Evolutionary conservation across 805 yeast species (phyloP).

Genomic region (Lachancea lanzarotensis): DNA sequence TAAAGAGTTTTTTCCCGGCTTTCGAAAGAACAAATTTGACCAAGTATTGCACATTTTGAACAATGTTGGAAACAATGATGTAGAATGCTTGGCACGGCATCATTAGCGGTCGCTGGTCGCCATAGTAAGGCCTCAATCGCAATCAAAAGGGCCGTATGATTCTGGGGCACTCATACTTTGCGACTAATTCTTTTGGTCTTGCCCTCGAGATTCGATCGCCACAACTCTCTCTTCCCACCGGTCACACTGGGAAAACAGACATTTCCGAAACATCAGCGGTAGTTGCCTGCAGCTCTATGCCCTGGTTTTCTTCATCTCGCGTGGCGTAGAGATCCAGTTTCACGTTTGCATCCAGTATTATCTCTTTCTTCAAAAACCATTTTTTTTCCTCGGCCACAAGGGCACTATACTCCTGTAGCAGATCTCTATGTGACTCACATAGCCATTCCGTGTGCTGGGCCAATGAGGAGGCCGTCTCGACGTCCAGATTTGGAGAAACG

Average conservation of each 20-base stretch:
- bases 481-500: neutral
- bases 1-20: no score
- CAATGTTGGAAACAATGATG: no score
- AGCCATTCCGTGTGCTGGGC: constrained; percentile 12
- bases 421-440: constrained; percentile 16
- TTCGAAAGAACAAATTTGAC: no score
- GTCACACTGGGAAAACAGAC: constrained; percentile 2
- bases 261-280: constrained; percentile 2
- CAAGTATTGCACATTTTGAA: no score
- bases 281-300: neutral
- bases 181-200: no score
- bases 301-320: constrained; percentile 10
- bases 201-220: no score
- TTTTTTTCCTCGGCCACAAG: constrained; percentile 21
- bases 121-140: no score
- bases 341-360: constrained; percentile 28
- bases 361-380: constrained; percentile 30
- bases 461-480: neutral
- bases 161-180: no score
- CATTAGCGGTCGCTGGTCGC: no score
- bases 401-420: constrained; percentile 18
- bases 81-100: no score
- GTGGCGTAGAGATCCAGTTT: constrained; percentile 30
- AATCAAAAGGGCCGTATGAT: no score
- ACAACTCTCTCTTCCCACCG: no score